Conservation (phyloP, 805 yeast genomes). For the Starmerella ratchasimensis region DNA sequence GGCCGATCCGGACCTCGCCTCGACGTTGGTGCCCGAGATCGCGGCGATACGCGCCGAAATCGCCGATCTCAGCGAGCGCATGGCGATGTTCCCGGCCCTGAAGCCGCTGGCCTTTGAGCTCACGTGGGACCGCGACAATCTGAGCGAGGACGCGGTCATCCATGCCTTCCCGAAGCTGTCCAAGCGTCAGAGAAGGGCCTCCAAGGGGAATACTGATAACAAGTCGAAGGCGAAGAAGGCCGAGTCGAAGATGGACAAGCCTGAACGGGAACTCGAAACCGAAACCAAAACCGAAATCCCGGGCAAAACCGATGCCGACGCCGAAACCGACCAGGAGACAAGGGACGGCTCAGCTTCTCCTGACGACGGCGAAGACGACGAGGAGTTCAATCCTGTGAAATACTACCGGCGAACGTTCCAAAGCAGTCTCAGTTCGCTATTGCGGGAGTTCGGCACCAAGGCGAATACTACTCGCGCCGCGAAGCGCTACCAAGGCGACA, state of each 20-base stretch:
- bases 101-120: conserved; percentile 36
- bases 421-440: not conserved
- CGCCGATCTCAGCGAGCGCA: conserved; percentile 47
- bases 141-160: conserved; percentile 11
- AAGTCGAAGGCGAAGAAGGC: not conserved
- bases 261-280: not conserved
- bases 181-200: not conserved
- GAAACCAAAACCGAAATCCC: not conserved
- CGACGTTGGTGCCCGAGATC: conserved; percentile 22
- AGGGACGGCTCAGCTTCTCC: not conserved
- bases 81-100: conserved; percentile 53
- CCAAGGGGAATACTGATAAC: not conserved
- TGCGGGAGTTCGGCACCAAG: not conserved
- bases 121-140: conserved; percentile 41
- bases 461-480: not conserved
- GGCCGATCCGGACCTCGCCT: conserved; percentile 23
- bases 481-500: conserved; percentile 13
- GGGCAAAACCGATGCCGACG: not conserved
- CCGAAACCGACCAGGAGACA: not conserved
- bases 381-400: not conserved
- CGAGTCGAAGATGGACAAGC: conserved; percentile 1
- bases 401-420: not conserved
- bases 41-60: conserved; percentile 30
- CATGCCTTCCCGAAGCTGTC: conserved; percentile 34
- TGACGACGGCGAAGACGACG: not conserved